These are phyloP conservation scores for Trichopus zeylanicus DNA, from an alignment of 116 monocot genomes.

Conservation along the genomic window DNA sequence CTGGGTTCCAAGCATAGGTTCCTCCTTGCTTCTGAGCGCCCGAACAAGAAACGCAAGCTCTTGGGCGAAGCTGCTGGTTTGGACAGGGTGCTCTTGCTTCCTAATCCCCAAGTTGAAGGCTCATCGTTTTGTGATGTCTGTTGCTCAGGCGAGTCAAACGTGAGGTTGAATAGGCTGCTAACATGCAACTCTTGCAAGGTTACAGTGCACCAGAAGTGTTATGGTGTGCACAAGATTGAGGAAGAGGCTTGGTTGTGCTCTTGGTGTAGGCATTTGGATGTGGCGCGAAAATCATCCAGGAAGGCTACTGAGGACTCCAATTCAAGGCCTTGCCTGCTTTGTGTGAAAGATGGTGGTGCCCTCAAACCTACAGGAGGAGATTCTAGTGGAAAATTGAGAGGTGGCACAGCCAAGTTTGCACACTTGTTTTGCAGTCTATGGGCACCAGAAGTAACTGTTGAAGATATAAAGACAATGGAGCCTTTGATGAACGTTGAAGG, in stretches of 20 bases:
- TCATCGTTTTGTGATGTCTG: conserved; percentile 55
- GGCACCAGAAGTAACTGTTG: conserved; percentile 71
- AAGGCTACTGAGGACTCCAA: conserved; percentile 6
- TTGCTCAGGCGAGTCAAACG: conserved; percentile 25
- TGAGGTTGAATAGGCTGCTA: conserved; percentile 32
- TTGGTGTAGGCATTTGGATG: conserved; percentile 46
- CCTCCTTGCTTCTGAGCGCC: conserved; percentile 58
- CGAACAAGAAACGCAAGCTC: conserved; percentile 73
- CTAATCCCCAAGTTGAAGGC: conserved; percentile 14
- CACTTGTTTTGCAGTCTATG: conserved; percentile 96
- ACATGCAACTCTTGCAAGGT: conserved; percentile 60
- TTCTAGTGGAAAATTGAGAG: background rate
- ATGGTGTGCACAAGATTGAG: conserved; percentile 38
- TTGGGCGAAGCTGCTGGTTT: conserved; percentile 68
- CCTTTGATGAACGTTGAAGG: conserved; percentile 54
- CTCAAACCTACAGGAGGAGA: conserved; percentile 46
- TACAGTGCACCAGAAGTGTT: conserved; percentile 77
- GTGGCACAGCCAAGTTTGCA: conserved; percentile 27
- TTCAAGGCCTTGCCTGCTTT: conserved; percentile 52
- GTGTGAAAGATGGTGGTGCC: conserved; percentile 67
- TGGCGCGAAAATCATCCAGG: conserved; percentile 3
- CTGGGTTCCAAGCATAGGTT: conserved; percentile 58
- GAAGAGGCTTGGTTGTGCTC: conserved; percentile 51
- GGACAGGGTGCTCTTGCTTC: conserved; percentile 51
- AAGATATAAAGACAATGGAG: conserved; percentile 61